Percentiles rank a stretch among this genome's conserved stretches.
Conservation (phyloP, 192 early-diverging fungal species). For the Podila minutissima region DNA sequence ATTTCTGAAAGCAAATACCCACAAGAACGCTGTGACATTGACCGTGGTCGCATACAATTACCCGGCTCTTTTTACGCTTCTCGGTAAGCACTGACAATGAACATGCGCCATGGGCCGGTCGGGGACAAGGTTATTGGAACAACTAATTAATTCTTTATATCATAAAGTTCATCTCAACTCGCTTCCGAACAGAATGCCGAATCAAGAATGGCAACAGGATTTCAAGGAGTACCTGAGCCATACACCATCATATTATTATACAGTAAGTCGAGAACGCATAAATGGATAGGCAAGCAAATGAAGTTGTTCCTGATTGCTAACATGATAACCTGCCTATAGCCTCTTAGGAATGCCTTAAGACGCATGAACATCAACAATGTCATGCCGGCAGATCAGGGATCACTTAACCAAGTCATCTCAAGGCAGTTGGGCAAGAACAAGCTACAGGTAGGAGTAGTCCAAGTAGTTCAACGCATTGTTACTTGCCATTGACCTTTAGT, state of each 20-base stretch:
- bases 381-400: constrained; percentile 29
- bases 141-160: background rate
- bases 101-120: background rate
- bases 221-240: constrained; percentile 71
- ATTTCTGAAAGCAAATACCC: constrained; percentile 72
- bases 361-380: constrained; percentile 50
- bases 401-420: constrained; percentile 4
- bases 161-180: constrained; percentile 27
- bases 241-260: constrained; percentile 70
- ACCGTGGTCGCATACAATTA: constrained; percentile 86
- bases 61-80: constrained; percentile 73
- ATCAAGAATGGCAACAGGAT: constrained; percentile 62
- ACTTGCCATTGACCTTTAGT: background rate
- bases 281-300: background rate
- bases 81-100: constrained; percentile 46
- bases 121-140: no score
- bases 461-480: background rate
- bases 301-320: background rate
- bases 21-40: constrained; percentile 74
- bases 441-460: constrained; percentile 38
- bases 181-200: constrained; percentile 55
- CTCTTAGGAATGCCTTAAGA: constrained; percentile 33
- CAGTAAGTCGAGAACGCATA: constrained; percentile 51
- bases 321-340: constrained; percentile 3
- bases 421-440: constrained; percentile 45